Base-by-base conservation (phyloP, 768 basidiomycete species). In the Hirschioporus abietinus region DNA sequence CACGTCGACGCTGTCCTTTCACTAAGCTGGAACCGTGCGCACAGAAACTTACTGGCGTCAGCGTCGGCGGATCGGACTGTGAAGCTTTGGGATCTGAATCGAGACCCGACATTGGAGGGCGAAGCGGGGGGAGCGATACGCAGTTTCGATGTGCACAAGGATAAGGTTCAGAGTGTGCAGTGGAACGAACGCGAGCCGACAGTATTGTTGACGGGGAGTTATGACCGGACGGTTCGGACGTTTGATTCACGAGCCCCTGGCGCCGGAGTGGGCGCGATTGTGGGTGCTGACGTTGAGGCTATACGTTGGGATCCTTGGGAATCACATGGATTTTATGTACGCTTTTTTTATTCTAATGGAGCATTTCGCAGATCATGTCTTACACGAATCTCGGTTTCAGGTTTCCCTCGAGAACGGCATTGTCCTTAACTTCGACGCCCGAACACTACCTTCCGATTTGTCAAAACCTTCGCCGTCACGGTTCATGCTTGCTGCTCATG, bases 241-340 rank as follows among this genome's bases (percentile, higher is more conserved):
- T 98, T 97, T 76, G 97, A 99, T 77, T 89, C 92, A 18, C 81
- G 96, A 63, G 86, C 95, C 1, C 92, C 92, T 0, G 88, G 88
- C 60, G 81, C 86, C 1, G 91, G 92, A 60, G 89, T 97, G 17
- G 93, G 91, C n/a, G 92, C 91, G 7, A 80, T 88, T 18, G 82
- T 98, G 7, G 93, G 91, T 1, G 90, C 93, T 66, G 97, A 99
- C 76, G 95, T 99, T 20, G 97, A 99, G 77, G 91, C 92, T 52
- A 77, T 98, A 57, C 79, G 89, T 69, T 99, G 97, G 96, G 96
- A 99, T 77, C 96, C 95, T 63, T 97, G 93, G 92, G 92, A 96
- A 65, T 83, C 83, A 6, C 85, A 89, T 68, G 85, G 86, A 1
- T 96, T 97, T 80, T 97, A 93, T 73, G 95, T 95, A 69, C 69